Base-by-base conservation (phyloP, 345 rosid genomes). In the Mercurialis annua region DNA sequence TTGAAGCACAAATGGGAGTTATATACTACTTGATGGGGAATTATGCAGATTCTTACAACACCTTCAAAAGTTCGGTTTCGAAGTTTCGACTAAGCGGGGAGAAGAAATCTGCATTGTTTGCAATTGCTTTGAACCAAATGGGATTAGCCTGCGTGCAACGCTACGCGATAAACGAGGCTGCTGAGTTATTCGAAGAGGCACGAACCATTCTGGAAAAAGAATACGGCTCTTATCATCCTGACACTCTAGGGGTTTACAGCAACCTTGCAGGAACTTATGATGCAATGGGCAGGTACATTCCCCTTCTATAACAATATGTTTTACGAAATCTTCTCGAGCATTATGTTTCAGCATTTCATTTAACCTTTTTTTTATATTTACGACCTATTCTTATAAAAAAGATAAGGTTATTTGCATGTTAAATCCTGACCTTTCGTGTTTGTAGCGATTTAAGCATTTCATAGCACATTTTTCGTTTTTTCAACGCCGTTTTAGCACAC, bases 221-320 rank as follows among this genome's bases (percentile, higher is more conserved):
- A 78, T 83, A 78, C 43, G 97, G 99, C 47, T 91, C 97, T n/a
- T 83, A 81, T 78, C 99, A 94, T 84, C 85, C 94, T 0, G 96
- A 94, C 55, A 94, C 99, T 0, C 79, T 91, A 56, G 96, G 87
- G 17, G 96, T 91, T 12, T 91, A 91, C 62, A 90, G 95, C 84
- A 94, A 94, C 55, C 90, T 94, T 9, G 97, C 99, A 8, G 97
- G 99, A 40, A 91, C 96, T 14, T 94, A 91, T 72, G 99, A 94
- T 72, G 99, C 99, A 33, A 89, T 94, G 92, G 99, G 99, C 64
- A 91, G 99, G 99, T 94, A 71, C 44, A 20, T 23, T 36, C 55
- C 53, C 48, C 20, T 8, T 8, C 38, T 3, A 24, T 14, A 16
- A 53, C 31, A 7, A 1, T 31, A n/a, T n/a, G n/a, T n/a, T n/a